Evolutionary conservation across 2,329 filamentous ascomycete genomes (phyloP).

Genomic region (Colletotrichum somersetense): DNA sequence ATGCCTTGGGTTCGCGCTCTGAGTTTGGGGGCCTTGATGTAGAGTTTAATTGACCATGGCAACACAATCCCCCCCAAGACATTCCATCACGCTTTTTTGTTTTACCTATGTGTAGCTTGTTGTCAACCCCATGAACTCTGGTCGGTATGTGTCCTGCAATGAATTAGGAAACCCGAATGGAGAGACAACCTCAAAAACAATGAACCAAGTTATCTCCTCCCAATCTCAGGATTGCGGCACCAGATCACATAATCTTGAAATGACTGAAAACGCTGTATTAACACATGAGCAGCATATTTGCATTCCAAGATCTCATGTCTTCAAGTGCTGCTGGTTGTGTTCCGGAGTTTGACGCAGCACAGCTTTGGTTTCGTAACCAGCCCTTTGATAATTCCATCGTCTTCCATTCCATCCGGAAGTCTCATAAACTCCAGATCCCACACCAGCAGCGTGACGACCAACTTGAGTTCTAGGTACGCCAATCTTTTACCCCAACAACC

Average conservation of each 20-base stretch:
- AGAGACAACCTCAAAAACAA: background rate
- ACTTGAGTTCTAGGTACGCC: constrained; percentile 15
- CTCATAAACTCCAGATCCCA: constrained; percentile 8
- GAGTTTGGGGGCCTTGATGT: background rate
- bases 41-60: background rate
- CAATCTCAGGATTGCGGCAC: background rate
- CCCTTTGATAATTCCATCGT: background rate
- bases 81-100: background rate
- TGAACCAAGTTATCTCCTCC: background rate
- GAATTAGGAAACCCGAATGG: background rate
- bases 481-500: constrained; percentile 16
- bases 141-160: background rate
- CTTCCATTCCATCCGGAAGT: background rate
- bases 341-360: constrained; percentile 8
- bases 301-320: background rate
- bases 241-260: background rate
- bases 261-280: background rate
- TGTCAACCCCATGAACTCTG: no score
- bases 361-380: constrained; percentile 8
- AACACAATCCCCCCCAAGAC: background rate
- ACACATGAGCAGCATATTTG: background rate
- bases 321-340: background rate
- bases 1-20: background rate
- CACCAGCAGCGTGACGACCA: constrained; percentile 7
- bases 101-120: background rate